These are phyloP conservation scores for Quillaja saponaria DNA, from an alignment of 306 rosid genomes.

Conservation along the genomic window DNA sequence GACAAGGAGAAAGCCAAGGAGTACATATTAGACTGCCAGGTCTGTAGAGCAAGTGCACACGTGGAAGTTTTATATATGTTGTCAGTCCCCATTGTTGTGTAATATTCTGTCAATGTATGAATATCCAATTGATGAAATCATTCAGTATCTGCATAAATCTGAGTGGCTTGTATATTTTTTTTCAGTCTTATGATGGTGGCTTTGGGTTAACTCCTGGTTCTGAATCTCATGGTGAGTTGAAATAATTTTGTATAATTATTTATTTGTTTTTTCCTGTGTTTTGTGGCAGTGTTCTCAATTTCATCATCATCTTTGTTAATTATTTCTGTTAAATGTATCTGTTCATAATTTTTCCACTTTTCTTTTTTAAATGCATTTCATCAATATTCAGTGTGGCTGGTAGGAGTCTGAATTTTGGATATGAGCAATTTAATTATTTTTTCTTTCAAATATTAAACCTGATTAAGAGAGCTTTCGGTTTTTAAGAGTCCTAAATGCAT, in stretches of 20 bases:
- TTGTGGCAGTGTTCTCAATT: constrained; percentile 15
- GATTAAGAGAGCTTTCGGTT: background rate
- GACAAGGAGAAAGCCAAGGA: constrained; percentile 84
- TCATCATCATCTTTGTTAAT: constrained; percentile 5
- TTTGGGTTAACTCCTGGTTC: constrained; percentile 92
- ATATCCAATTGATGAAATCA: background rate
- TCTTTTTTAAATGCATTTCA: constrained; percentile 11
- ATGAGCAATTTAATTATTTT: background rate
- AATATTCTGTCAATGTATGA: constrained; percentile 8
- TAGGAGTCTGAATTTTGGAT: constrained; percentile 7
- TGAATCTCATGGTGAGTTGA: constrained; percentile 94
- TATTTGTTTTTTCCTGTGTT: constrained; percentile 12
- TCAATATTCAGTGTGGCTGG: constrained; percentile 11
- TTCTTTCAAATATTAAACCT: constrained; percentile 3
- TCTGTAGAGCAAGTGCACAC: constrained; percentile 39
- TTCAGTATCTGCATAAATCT: background rate
- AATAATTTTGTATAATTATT: constrained; percentile 16
- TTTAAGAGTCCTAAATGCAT: constrained; percentile 6
- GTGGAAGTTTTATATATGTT: constrained; percentile 1
- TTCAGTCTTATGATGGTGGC: constrained; percentile 96
- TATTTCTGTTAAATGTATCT: constrained; percentile 1
- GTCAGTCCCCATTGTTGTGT: background rate
- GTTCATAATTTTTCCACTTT: background rate
- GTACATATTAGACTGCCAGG: constrained; percentile 87
- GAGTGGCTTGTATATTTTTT: background rate